Conservation (phyloP, 352 stramenopile species). For the Globisporangium echinulatum region DNA sequence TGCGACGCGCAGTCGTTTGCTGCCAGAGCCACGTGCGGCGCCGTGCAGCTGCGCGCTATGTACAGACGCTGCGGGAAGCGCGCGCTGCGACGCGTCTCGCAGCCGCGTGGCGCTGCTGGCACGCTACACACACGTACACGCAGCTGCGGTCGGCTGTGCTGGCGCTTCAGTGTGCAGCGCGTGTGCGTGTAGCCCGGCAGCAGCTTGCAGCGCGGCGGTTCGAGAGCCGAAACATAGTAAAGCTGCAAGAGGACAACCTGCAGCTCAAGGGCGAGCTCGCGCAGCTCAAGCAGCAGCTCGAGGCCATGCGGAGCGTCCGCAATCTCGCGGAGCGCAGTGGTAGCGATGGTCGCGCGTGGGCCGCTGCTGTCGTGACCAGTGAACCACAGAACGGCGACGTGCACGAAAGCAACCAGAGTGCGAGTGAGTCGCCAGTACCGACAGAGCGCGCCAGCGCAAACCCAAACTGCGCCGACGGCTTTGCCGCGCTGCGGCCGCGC, state of each 20-base stretch:
- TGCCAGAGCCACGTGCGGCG: slow-evolving; percentile 53
- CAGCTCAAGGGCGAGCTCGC: slow-evolving; percentile 61
- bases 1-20: slow-evolving; percentile 29
- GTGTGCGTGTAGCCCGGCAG: slow-evolving; percentile 29
- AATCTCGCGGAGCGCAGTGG: background rate
- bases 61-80: slow-evolving; percentile 34
- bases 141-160: slow-evolving; percentile 26
- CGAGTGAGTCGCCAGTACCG: background rate
- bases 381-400: slow-evolving; percentile 1
- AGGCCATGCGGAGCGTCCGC: slow-evolving; percentile 25
- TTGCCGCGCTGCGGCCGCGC: slow-evolving; percentile 4
- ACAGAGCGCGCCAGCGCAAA: slow-evolving; percentile 22
- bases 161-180: slow-evolving; percentile 49
- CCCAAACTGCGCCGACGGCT: slow-evolving; percentile 25
- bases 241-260: slow-evolving; percentile 71
- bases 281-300: slow-evolving; percentile 48
- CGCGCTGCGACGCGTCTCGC: slow-evolving; percentile 35
- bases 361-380: background rate
- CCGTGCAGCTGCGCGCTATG: slow-evolving; percentile 19
- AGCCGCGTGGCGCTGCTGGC: slow-evolving; percentile 31
- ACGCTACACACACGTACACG: slow-evolving; percentile 23
- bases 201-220: slow-evolving; percentile 36
- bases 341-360: background rate
- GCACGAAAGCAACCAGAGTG: slow-evolving; percentile 10
- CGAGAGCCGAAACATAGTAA: slow-evolving; percentile 68